Conservation (phyloP, 768 basidiomycete genomes). For the Arthromyces matolae region DNA sequence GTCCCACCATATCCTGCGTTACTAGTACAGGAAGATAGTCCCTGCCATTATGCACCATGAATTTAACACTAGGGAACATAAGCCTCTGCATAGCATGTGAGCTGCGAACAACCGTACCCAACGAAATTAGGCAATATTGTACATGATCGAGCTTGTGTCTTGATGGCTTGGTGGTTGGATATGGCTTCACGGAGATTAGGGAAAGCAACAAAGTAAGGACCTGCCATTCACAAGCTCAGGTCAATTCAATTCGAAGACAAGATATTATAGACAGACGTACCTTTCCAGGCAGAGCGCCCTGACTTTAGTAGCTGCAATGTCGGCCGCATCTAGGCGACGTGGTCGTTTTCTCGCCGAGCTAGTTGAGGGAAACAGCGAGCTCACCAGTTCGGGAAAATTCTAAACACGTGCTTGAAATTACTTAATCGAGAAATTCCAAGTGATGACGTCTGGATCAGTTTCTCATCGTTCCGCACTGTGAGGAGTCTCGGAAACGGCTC, state of each 20-base stretch:
- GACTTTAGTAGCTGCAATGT: slow-evolving; percentile 54
- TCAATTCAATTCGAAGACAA: not conserved
- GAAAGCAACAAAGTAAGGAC: slow-evolving; percentile 93
- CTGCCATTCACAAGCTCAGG: slow-evolving; percentile 35
- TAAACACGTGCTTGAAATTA: slow-evolving; percentile 4
- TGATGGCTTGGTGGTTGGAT: slow-evolving; percentile 78
- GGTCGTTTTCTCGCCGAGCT: no score
- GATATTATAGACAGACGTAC: slow-evolving; percentile 31
- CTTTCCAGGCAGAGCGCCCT: slow-evolving; percentile 85
- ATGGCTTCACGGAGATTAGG: slow-evolving; percentile 81
- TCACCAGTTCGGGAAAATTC: slow-evolving; percentile 1
- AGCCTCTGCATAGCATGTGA: not conserved
- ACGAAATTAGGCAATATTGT: slow-evolving; percentile 96
- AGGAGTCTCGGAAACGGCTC: no score
- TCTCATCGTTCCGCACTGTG: no score
- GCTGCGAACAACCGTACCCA: slow-evolving; percentile 52
- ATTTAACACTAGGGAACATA: slow-evolving; percentile 56
- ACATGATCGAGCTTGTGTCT: slow-evolving; percentile 83
- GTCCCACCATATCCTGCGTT: slow-evolving; percentile 97
- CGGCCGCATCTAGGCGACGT: slow-evolving; percentile 48
- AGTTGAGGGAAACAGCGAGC: no score
- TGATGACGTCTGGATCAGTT: slow-evolving; percentile 8
- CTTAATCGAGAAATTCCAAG: not conserved
- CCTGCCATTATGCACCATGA: slow-evolving; percentile 93
- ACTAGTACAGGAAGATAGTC: slow-evolving; percentile 82